These are phyloP conservation scores for Exserohilum turcica DNA, from an alignment of 2,329 filamentous ascomycete species.

Conservation along the genomic window DNA sequence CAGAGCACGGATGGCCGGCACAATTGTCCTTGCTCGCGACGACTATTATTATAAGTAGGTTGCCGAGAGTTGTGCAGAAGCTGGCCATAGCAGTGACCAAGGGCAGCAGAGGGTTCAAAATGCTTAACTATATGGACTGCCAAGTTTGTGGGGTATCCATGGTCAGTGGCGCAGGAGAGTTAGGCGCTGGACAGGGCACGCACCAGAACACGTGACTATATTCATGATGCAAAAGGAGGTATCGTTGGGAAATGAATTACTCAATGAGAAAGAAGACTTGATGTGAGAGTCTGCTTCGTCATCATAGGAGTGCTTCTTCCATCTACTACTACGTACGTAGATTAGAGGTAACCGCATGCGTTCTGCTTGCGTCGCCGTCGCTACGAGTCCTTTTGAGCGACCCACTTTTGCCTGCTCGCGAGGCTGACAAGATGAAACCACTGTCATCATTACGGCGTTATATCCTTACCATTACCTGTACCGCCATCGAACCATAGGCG, in stretches of 20 bases:
- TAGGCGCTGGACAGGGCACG: conserved; percentile 6
- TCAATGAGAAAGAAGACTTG: no score
- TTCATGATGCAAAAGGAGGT: no score
- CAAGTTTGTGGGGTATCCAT: conserved; percentile 31
- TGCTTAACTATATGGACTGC: conserved; percentile 22
- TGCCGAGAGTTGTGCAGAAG: conserved; percentile 25
- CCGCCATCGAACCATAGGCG: no score
- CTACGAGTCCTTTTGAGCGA: neutral
- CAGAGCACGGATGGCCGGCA: conserved; percentile 30
- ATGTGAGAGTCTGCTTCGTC: no score
- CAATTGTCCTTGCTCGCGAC: conserved; percentile 30
- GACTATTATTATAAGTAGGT: conserved; percentile 33
- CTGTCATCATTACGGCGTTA: neutral
- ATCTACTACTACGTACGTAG: neutral
- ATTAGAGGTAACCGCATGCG: neutral
- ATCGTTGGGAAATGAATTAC: no score
- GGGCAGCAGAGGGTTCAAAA: conserved; percentile 14
- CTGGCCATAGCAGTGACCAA: conserved; percentile 17
- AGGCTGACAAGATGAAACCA: neutral
- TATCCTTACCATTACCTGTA: no score
- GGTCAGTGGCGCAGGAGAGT: conserved; percentile 19
- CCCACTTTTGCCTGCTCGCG: neutral
- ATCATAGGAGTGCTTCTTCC: no score
- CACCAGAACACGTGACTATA: no score
- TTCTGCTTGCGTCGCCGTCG: no score